These are phyloP conservation scores for Apiotrichum mycotoxinovorans DNA, from an alignment of 1,284 basidiomycete genomes.

Conservation along the genomic window DNA sequence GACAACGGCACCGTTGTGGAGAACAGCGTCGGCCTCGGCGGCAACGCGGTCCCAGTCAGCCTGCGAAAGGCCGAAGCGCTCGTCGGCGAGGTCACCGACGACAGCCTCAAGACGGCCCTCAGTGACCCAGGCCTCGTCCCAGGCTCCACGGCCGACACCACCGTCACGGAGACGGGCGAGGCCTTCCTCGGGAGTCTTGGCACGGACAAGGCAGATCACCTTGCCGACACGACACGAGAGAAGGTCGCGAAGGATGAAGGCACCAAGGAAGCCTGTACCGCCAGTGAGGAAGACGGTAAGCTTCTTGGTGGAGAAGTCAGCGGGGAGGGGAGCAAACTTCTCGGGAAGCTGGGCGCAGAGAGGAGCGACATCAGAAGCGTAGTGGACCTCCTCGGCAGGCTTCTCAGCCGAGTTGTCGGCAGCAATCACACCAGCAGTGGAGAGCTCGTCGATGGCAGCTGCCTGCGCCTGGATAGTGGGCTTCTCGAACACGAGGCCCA, in stretches of 20 bases:
- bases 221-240: slow-evolving; percentile 69
- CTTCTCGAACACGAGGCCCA: slow-evolving; percentile 88
- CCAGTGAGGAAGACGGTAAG: slow-evolving; percentile 91
- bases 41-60: slow-evolving; percentile 67
- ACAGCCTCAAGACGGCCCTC: slow-evolving; percentile 73
- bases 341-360: slow-evolving; percentile 61
- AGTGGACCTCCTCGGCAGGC: slow-evolving; percentile 50
- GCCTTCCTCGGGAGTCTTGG: slow-evolving; percentile 62
- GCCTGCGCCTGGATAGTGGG: slow-evolving; percentile 84
- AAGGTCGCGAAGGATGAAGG: slow-evolving; percentile 83
- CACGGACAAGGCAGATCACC: slow-evolving; percentile 88
- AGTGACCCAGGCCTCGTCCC: slow-evolving; percentile 83
- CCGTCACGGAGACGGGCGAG: slow-evolving; percentile 69
- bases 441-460: slow-evolving; percentile 69
- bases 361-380: slow-evolving; percentile 72
- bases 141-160: slow-evolving; percentile 80
- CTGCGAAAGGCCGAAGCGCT: slow-evolving; percentile 69
- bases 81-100: slow-evolving; percentile 77
- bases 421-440: slow-evolving; percentile 77
- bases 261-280: slow-evolving; percentile 94
- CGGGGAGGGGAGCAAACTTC: slow-evolving; percentile 59
- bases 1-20: slow-evolving; percentile 97
- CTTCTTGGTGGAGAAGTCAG: slow-evolving; percentile 57
- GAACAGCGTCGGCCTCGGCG: slow-evolving; percentile 72
- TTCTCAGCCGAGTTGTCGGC: slow-evolving; percentile 38